These are phyloP conservation scores for Tagetes erecta DNA, from an alignment of 129 eudicot genomes.

Conservation along the genomic window DNA sequence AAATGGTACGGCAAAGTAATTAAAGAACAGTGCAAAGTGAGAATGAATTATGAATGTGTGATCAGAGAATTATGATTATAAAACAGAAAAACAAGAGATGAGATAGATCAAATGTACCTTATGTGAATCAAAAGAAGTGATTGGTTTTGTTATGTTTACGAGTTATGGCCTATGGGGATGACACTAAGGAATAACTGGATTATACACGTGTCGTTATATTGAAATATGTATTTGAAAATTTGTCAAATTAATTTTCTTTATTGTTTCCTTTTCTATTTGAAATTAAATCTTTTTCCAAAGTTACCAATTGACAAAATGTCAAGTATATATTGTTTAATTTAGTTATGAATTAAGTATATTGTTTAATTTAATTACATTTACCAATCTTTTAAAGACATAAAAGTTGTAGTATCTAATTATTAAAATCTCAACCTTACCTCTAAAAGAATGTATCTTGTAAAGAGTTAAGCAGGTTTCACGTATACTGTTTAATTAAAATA, in stretches of 20 bases:
- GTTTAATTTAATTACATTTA: not conserved
- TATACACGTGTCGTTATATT: conserved; percentile 27
- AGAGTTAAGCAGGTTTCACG: no score
- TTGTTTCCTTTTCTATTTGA: not conserved
- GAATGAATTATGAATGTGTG: not conserved
- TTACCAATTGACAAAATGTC: not conserved
- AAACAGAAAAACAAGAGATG: not conserved
- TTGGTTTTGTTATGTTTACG: not conserved
- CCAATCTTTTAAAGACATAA: not conserved
- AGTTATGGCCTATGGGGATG: conserved; percentile 17
- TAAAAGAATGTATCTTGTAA: not conserved
- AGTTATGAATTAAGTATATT: not conserved
- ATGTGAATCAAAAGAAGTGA: conserved; percentile 26
- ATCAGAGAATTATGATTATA: no score
- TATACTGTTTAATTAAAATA: no score
- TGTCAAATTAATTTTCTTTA: not conserved
- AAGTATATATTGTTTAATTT: not conserved
- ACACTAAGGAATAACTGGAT: conserved; percentile 5
- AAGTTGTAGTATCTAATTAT: no score
- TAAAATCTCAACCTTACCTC: no score
- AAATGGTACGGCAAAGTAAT: not conserved
- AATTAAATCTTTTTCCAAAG: not conserved
- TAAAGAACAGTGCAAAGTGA: not conserved
- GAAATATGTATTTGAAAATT: not conserved
- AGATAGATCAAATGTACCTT: conserved; percentile 21